These are phyloP conservation scores for Phytomonas sp. DNA, from an alignment of 208 protist genomes.

Conservation along the genomic window DNA sequence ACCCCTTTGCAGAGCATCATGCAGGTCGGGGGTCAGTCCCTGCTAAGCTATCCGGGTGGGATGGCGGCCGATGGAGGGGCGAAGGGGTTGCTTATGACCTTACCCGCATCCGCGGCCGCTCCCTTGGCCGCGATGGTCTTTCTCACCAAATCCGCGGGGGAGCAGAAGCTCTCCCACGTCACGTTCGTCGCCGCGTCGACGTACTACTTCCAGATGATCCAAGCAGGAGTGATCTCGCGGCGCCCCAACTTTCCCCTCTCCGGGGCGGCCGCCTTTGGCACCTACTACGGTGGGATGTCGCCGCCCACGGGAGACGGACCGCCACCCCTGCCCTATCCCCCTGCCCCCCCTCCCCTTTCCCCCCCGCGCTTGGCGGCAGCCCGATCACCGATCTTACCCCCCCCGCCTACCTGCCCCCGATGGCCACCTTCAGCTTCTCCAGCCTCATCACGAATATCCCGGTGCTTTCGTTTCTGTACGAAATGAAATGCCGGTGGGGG, in stretches of 20 bases:
- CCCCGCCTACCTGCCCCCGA: slow-evolving; percentile 56
- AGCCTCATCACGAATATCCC: slow-evolving; percentile 80
- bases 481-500: slow-evolving; percentile 78
- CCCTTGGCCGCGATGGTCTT: slow-evolving; percentile 77
- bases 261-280: neutral
- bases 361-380: slow-evolving; percentile 14
- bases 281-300: neutral
- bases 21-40: neutral
- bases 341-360: slow-evolving; percentile 76
- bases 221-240: slow-evolving; percentile 53
- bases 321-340: slow-evolving; percentile 73
- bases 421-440: slow-evolving; percentile 87
- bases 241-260: neutral
- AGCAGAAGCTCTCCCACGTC: slow-evolving; percentile 78
- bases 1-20: too few species aligned
- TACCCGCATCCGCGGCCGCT: slow-evolving; percentile 57
- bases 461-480: slow-evolving; percentile 76
- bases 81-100: slow-evolving; percentile 16
- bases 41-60: neutral
- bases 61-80: neutral
- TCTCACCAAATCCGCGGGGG: slow-evolving; percentile 79
- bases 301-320: slow-evolving; percentile 76
- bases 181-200: slow-evolving; percentile 68
- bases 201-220: slow-evolving; percentile 73
- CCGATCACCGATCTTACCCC: too few species aligned